Evolutionary conservation across 2,329 filamentous ascomycete genomes (phyloP).

Genomic region (Kalmusia sp.): DNA sequence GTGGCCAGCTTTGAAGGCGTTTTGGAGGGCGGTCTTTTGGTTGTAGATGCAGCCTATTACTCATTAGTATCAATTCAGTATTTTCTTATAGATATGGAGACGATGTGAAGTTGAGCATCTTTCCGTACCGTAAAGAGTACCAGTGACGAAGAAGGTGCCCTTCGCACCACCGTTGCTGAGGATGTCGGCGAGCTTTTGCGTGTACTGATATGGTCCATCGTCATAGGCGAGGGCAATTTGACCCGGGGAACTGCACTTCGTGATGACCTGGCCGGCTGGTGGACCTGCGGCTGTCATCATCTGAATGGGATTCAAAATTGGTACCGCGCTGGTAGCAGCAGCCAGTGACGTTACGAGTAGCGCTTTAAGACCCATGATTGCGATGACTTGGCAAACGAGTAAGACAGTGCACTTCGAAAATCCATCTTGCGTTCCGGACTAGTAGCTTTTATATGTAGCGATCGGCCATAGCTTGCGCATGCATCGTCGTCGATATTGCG

Average conservation of each 20-base stretch:
- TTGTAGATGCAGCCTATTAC: conserved; percentile 43
- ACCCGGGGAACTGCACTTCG: conserved; percentile 36
- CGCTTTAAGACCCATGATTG: conserved; percentile 32
- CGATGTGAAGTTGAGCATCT: neutral
- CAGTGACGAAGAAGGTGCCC: conserved; percentile 45
- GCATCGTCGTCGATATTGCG: conserved; percentile 8
- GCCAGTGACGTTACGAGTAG: conserved; percentile 29
- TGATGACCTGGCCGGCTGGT: conserved; percentile 32
- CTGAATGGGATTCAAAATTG: conserved; percentile 33
- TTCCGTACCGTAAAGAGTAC: conserved; percentile 22
- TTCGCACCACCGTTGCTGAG: conserved; percentile 40
- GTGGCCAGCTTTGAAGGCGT: conserved; percentile 42
- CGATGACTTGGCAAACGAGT: neutral
- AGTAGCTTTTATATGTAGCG: conserved; percentile 23
- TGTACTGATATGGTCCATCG: conserved; percentile 46
- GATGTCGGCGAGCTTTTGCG: conserved; percentile 40
- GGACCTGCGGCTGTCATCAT: conserved; percentile 30
- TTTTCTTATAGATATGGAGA: neutral
- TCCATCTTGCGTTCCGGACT: neutral
- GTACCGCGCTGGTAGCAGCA: conserved; percentile 27
- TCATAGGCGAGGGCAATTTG: conserved; percentile 44
- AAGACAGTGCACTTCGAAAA: neutral
- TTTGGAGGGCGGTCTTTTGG: conserved; percentile 38
- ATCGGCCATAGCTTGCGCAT: neutral
- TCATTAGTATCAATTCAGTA: conserved; percentile 2